These are phyloP conservation scores for Kingdonia uniflora DNA, from an alignment of 164 flowering plant genomes.

Conservation along the genomic window DNA sequence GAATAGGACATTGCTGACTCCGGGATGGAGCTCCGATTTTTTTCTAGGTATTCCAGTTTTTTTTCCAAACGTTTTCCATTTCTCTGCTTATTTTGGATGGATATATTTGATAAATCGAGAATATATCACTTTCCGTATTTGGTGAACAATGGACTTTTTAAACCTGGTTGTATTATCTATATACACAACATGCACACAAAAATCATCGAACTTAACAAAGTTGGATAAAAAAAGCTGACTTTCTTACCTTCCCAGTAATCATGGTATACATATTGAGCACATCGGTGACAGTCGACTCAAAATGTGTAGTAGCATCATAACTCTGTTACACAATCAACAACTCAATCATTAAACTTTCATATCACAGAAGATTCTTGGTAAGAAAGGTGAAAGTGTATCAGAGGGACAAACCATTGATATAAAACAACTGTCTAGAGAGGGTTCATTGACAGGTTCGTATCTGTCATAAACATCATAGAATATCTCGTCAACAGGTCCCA, in stretches of 20 bases:
- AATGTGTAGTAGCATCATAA: constrained; percentile 94
- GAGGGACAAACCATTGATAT: constrained; percentile 50
- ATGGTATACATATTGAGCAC: constrained; percentile 75
- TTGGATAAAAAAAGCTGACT: neutral
- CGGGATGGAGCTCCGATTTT: too few species aligned
- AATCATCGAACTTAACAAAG: too few species aligned
- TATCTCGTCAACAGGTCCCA: constrained; percentile 91
- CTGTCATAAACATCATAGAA: constrained; percentile 83
- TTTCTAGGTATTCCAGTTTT: too few species aligned
- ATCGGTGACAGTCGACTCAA: constrained; percentile 82
- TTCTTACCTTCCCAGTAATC: constrained; percentile 86
- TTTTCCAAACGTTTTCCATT: too few species aligned
- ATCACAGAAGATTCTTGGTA: neutral
- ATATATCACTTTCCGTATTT: too few species aligned
- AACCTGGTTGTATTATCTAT: too few species aligned
- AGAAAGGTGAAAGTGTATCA: neutral
- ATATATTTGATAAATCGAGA: too few species aligned
- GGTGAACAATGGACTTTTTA: neutral
- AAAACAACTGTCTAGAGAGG: constrained; percentile 80
- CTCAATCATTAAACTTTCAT: neutral
- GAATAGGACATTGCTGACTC: too few species aligned
- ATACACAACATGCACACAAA: too few species aligned
- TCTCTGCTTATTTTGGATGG: too few species aligned
- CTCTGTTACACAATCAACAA: constrained; percentile 41
- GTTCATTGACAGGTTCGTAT: constrained; percentile 84